Evolutionary conservation across 1,284 basidiomycete species (phyloP), one percentile per base, ranked within the genome.

Genomic region (Cutaneotrichosporon cyanovorans): DNA sequence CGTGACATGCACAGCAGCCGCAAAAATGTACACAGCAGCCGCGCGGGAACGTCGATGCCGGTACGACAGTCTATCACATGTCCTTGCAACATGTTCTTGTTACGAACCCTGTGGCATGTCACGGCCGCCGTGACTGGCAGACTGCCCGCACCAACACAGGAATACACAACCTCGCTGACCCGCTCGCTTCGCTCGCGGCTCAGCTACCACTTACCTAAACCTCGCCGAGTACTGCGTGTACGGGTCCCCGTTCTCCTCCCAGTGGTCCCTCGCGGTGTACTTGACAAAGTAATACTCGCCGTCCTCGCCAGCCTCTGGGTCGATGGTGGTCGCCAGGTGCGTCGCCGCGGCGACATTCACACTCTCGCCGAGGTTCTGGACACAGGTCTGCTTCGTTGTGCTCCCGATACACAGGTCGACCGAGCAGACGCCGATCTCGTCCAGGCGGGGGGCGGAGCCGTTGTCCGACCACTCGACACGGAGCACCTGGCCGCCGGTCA

Each of bases 161-260:
- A n/a, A n/a, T n/a, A n/a, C n/a, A n/a, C n/a, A n/a, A n/a, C n/a
- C n/a, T n/a, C n/a, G n/a, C n/a, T n/a, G n/a, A n/a, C n/a, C n/a
- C n/a, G n/a, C n/a, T n/a, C n/a, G n/a, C n/a, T n/a, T n/a, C n/a
- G n/a, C n/a, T n/a, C n/a, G n/a, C n/a, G n/a, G 25, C 25, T 28
- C 25, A 19, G 11, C 22, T 11, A 21, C 36, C 22, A 58, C 63
- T 57, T 28, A 62, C 62, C 54, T 42, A 75, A 88, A 91, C 59
- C 80, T 80, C 50, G 87, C 78, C n/a, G 86, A 87, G 76, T 88
- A 91, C 2, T 85, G 80, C 54, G 83, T 74, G 46, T 78, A 79
- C 76, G 78, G 69, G 74, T 82, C 41, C 77, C 72, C 15, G 81
- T 68, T 49, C 75, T 66, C 8, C 57, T 52, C 2, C 60, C 60